Base-by-base conservation (phyloP, 148 eudicot species). In the Talinum fruticosum region DNA sequence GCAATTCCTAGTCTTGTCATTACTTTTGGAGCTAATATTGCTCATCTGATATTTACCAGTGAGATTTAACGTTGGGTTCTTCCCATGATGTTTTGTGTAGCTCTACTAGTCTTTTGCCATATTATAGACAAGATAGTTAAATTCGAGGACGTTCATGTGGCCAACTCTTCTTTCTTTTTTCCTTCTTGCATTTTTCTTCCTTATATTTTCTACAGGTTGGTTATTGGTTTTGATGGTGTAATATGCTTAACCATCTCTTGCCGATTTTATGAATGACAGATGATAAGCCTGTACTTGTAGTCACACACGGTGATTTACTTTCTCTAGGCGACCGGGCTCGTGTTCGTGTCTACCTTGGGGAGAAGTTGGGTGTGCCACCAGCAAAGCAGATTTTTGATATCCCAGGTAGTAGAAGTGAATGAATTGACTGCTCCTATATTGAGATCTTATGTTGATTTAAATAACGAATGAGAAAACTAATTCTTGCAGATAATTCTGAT, bases 241-340 rank as follows among this genome's bases (percentile, higher is more conserved):
- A 68, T 79, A 28, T 10, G n/a, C 45, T 14, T 30, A 53, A 72
- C 79, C 18, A 73, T 59, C 21, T 26, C 32, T 72, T 16, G 23
- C 37, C 61, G 28, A 6, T 73, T 73, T 75, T 78, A 19, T 57
- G 19, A 73, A 57, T 84, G 57, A 76, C 87, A 95, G 99, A 95
- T 88, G 96, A 95, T 79, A 92, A 92, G 84, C 99, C 99, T 72
- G 89, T 85, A 57, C 65, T 95, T 72, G 96, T 86, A 47, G 86
- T 95, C 75, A 95, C 97, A 38, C 96, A 91, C 84, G 99, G 99
- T 69, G 97, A 95, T 82, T 82, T 91, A 80, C 91, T 95, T 75
- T 82, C 96, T 59, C 71, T 83, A 32, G 69, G 86, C 16, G 96
- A 92, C 51, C 91, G 97, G 62, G 88, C 88, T 13, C 84, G 86